phyloP scores from a whole-genome alignment of 306 rosid species.

The Echinosophora koreensis region DNA sequence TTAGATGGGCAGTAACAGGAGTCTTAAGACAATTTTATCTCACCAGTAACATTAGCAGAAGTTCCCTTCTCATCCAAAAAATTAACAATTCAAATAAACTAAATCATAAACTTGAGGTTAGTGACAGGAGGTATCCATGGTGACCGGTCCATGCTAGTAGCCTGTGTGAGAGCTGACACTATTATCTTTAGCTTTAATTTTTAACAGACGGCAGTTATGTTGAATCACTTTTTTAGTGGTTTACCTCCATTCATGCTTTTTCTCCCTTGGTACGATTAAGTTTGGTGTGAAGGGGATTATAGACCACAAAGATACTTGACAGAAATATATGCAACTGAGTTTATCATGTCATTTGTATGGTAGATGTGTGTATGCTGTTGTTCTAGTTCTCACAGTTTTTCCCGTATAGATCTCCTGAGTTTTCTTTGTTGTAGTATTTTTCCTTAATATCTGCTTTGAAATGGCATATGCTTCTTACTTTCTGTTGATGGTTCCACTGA shows the following conservation, averaged over 20 bases:
- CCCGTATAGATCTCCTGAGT: constrained; percentile 1
- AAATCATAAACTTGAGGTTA: neutral
- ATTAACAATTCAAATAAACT: neutral
- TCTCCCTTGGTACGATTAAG: neutral
- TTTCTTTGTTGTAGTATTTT: constrained; percentile 31
- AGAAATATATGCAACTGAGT: neutral
- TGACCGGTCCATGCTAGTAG: neutral
- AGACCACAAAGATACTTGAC: neutral
- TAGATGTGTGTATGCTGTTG: neutral
- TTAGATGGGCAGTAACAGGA: neutral
- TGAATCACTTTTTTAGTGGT: neutral
- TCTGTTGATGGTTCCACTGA: constrained; percentile 33
- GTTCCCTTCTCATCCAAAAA: constrained; percentile 2
- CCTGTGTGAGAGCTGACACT: too few species aligned
- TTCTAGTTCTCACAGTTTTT: neutral
- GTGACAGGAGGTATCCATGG: neutral
- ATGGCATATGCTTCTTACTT: constrained; percentile 18
- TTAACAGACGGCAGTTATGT: constrained; percentile 12
- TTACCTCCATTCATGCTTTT: neutral
- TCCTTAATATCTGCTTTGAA: constrained; percentile 12
- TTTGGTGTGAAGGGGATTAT: neutral
- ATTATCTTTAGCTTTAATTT: too few species aligned
- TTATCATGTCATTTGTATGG: neutral
- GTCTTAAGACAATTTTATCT: neutral
- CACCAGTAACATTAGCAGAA: neutral